These are phyloP conservation scores for Lasiodiplodia citricola DNA, from an alignment of 2,329 filamentous ascomycete species.

Conservation along the genomic window DNA sequence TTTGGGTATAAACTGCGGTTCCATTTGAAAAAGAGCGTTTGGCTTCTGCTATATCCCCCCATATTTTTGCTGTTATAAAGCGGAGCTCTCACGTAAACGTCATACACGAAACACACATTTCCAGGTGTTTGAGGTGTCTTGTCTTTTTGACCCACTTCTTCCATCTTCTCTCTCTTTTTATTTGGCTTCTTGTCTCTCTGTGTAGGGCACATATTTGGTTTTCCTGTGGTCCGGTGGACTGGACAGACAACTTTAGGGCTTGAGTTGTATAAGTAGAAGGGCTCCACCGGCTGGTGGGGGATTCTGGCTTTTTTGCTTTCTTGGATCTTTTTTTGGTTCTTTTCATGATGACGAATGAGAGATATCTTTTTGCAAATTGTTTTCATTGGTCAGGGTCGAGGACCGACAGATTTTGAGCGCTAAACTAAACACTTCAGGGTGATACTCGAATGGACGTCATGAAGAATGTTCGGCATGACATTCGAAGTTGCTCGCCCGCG, in stretches of 20 bases:
- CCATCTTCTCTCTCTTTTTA: neutral
- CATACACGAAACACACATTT: slow-evolving; percentile 14
- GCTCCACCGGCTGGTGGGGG: neutral
- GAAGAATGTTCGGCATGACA: neutral
- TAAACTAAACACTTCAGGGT: neutral
- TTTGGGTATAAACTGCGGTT: neutral
- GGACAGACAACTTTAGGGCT: neutral
- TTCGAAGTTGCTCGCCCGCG: neutral
- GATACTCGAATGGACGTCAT: neutral
- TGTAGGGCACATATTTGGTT: neutral
- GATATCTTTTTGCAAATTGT: neutral
- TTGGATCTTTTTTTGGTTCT: neutral
- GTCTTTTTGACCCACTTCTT: neutral
- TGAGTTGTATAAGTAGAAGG: slow-evolving; percentile 8
- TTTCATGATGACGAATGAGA: slow-evolving; percentile 20
- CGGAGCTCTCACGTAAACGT: slow-evolving; percentile 8
- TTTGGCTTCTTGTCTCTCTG: neutral
- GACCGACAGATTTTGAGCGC: neutral
- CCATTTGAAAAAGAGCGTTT: neutral
- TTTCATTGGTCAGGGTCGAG: neutral
- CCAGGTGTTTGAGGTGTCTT: slow-evolving; percentile 11
- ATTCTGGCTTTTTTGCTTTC: neutral
- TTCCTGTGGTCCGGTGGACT: neutral
- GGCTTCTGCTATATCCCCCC: neutral
- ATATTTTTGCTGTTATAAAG: neutral